Conservation (phyloP, 2,329 filamentous ascomycete genomes). For the Annulohypoxylon truncatum region DNA sequence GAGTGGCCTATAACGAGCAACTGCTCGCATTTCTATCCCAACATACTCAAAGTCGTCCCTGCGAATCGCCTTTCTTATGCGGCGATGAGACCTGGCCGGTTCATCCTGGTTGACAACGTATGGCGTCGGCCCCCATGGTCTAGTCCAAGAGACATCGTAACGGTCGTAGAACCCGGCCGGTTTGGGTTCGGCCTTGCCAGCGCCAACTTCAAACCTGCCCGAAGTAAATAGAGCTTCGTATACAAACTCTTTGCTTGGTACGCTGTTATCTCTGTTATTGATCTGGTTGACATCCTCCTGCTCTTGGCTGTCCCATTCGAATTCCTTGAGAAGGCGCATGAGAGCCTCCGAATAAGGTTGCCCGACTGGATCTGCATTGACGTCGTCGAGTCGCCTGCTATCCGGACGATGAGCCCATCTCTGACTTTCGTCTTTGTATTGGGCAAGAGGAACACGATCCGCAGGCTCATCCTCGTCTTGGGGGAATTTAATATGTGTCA, state of each 20-base stretch:
- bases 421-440: neutral
- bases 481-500: slow-evolving; percentile 21
- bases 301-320: slow-evolving; percentile 11
- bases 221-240: too few species aligned
- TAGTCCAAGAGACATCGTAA: slow-evolving; percentile 8
- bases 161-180: neutral
- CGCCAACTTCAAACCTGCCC: too few species aligned
- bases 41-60: neutral
- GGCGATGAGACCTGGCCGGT: too few species aligned
- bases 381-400: neutral
- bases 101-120: neutral
- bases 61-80: too few species aligned
- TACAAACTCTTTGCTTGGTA: neutral
- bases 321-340: neutral
- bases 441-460: neutral
- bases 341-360: slow-evolving; percentile 2
- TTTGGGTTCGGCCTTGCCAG: too few species aligned
- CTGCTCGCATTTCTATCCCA: too few species aligned
- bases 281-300: too few species aligned
- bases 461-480: neutral
- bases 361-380: neutral
- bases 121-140: neutral
- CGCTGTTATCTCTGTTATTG: too few species aligned
- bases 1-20: too few species aligned
- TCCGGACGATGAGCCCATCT: slow-evolving; percentile 17